Conservation (phyloP, 75 land plant genomes). For the Cunninghamia lanceolata region DNA sequence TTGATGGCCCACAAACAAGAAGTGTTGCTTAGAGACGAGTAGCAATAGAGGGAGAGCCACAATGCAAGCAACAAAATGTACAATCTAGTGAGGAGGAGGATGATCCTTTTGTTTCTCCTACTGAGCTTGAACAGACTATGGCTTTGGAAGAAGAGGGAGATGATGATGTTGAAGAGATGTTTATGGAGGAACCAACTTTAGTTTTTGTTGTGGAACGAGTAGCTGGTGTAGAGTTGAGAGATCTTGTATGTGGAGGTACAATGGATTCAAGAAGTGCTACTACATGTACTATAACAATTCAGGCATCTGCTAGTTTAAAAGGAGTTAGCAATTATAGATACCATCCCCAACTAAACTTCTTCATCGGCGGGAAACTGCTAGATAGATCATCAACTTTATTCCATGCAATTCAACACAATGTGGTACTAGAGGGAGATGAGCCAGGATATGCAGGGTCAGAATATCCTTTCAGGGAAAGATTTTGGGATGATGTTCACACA, state of each 20-base stretch:
- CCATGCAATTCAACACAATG: constrained; percentile 45
- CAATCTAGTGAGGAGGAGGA: constrained; percentile 16
- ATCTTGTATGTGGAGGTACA: background rate
- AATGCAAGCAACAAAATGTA: constrained; percentile 48
- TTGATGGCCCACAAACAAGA: constrained; percentile 86
- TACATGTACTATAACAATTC: background rate
- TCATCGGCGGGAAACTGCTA: constrained; percentile 44
- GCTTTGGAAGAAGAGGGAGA: no score
- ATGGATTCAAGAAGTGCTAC: background rate
- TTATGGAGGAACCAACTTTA: no score
- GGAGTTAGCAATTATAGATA: background rate
- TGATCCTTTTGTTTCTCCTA: no score
- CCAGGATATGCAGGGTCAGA: no score
- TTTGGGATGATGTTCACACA: no score
- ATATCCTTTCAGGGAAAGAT: no score
- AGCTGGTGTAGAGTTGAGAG: background rate
- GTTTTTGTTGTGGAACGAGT: constrained; percentile 4
- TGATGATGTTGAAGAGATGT: no score
- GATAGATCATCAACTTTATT: constrained; percentile 41
- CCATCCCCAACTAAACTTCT: constrained; percentile 36
- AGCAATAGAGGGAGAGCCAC: constrained; percentile 59
- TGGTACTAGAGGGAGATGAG: background rate
- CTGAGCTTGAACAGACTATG: no score
- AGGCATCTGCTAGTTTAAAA: no score
- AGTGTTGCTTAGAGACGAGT: constrained; percentile 84